Evolutionary conservation across 257 asterid species (phyloP).

Genomic region (Ocimum tenuiflorum): DNA sequence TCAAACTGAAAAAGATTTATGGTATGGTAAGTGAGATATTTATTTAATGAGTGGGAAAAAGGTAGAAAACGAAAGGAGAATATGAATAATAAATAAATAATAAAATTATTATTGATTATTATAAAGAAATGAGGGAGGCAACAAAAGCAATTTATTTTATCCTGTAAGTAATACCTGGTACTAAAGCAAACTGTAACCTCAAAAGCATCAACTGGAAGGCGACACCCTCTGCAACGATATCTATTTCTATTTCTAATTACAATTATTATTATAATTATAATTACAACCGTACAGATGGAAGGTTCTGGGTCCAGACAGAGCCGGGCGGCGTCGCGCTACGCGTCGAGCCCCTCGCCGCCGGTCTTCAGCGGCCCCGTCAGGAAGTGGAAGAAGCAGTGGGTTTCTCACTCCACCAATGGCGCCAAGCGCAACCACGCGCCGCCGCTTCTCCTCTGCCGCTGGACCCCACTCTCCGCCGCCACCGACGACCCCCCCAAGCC

Average conservation of each 20-base stretch:
- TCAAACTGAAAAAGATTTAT: no score
- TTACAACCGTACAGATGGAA: slow-evolving; percentile 34
- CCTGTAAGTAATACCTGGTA: slow-evolving; percentile 1
- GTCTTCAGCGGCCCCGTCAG: slow-evolving; percentile 74
- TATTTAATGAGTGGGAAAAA: no score
- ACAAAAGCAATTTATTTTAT: no score
- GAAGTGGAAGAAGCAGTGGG: slow-evolving; percentile 89
- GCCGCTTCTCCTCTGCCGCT: slow-evolving; percentile 64
- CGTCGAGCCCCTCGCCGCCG: slow-evolving; percentile 43
- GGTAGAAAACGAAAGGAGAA: no score
- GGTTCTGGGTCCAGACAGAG: slow-evolving; percentile 53
- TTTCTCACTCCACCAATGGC: slow-evolving; percentile 28
- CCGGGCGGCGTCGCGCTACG: slow-evolving; percentile 63
- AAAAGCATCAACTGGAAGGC: slow-evolving; percentile 27
- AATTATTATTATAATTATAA: no score
- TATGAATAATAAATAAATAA: no score
- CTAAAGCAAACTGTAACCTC: slow-evolving; percentile 24
- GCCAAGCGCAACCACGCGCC: slow-evolving; percentile 31
- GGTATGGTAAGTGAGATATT: no score
- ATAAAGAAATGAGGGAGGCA: no score
- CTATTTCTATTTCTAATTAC: not conserved
- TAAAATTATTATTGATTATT: no score
- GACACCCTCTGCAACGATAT: slow-evolving; percentile 15
- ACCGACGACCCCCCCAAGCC: slow-evolving; percentile 40
- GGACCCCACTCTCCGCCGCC: slow-evolving; percentile 60